These are phyloP conservation scores for Aphelidium insulamus DNA, from an alignment of 371 early-diverging fungal species.

Conservation along the genomic window DNA sequence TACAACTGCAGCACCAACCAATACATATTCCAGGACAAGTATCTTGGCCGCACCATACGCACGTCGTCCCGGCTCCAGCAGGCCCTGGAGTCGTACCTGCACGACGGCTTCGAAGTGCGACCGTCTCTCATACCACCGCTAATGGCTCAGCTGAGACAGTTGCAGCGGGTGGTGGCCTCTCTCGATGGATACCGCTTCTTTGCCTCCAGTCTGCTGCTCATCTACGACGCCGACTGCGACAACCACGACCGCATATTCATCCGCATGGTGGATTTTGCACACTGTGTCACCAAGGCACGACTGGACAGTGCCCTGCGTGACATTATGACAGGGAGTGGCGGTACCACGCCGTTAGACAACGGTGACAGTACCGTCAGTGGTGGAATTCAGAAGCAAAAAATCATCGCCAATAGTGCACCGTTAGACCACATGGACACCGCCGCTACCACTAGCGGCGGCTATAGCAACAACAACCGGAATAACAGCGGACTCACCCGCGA, in stretches of 20 bases:
- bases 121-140: conserved; percentile 48
- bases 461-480: conserved; percentile 14
- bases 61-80: conserved; percentile 43
- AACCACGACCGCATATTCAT: conserved; percentile 28
- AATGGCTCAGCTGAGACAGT: conserved; percentile 33
- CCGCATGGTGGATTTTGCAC: conserved; percentile 84
- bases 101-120: conserved; percentile 42
- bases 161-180: conserved; percentile 39
- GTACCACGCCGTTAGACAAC: too few relatives aligned
- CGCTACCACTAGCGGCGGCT: conserved; percentile 9
- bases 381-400: too few relatives aligned
- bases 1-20: conserved; percentile 40
- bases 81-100: conserved; percentile 44
- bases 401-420: too few relatives aligned
- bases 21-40: conserved; percentile 69
- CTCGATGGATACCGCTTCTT: conserved; percentile 70
- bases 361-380: too few relatives aligned
- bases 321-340: too few relatives aligned
- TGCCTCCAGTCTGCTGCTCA: conserved; percentile 54
- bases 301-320: too few relatives aligned
- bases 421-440: too few relatives aligned
- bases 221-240: conserved; percentile 42
- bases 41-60: conserved; percentile 66
- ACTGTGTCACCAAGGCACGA: conserved; percentile 29
- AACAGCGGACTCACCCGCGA: conserved; percentile 39